phyloP scores from a whole-genome alignment of 2,329 filamentous ascomycete genomes.

The Beauveria brongniartii region DNA sequence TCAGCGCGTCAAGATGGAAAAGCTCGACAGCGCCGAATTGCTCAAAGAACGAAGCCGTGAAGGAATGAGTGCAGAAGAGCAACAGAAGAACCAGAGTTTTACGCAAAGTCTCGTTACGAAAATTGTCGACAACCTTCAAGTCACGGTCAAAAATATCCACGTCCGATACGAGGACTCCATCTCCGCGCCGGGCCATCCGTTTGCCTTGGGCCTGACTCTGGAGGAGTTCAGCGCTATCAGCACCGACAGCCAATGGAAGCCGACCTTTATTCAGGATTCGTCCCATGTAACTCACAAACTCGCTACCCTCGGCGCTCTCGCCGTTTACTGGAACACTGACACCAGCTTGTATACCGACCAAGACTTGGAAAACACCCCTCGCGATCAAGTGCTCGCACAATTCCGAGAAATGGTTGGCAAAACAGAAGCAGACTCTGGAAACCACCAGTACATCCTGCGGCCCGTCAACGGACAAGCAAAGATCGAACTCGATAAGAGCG shows the following conservation, averaged over 20 bases:
- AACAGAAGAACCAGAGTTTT: constrained; percentile 96
- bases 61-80: constrained; percentile 87
- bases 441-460: constrained; percentile 90
- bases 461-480: constrained; percentile 94
- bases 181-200: constrained; percentile 88
- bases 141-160: constrained; percentile 97
- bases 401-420: constrained; percentile 76
- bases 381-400: constrained; percentile 67
- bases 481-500: constrained; percentile 90
- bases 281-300: constrained; percentile 83
- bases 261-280: constrained; percentile 89
- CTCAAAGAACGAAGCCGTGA: constrained; percentile 88
- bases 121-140: constrained; percentile 96
- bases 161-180: constrained; percentile 97
- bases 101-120: constrained; percentile 91
- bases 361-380: constrained; percentile 51
- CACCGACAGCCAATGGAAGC: constrained; percentile 90
- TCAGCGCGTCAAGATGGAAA: constrained; percentile 97
- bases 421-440: constrained; percentile 46
- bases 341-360: constrained; percentile 54
- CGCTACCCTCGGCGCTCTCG: constrained; percentile 79
- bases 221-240: constrained; percentile 96
- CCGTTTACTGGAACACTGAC: constrained; percentile 98
- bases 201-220: constrained; percentile 83
- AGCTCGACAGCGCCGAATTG: constrained; percentile 91